Evolutionary conservation across 2,329 filamentous ascomycete genomes (phyloP).

Genomic region (Albifimbria verrucaria): DNA sequence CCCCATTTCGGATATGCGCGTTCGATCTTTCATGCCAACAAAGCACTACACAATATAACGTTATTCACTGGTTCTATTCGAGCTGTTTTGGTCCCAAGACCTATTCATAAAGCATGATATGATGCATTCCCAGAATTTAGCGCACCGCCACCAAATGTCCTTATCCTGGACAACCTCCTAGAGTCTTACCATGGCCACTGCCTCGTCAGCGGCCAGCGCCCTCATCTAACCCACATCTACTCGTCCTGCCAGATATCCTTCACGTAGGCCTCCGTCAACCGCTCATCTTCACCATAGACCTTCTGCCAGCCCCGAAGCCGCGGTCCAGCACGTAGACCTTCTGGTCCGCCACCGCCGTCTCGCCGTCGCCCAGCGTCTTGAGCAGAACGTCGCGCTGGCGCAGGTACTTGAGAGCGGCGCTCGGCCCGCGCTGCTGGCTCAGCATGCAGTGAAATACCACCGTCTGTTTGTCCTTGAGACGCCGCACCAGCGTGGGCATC

Average conservation of each 20-base stretch:
- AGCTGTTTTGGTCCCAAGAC: no score
- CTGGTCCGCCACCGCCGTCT: conserved; percentile 45
- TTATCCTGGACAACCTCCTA: no score
- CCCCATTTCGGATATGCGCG: no score
- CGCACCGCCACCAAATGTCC: no score
- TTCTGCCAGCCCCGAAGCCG: conserved; percentile 91
- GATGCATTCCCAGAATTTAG: no score
- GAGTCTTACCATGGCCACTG: neutral
- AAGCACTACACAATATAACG: no score
- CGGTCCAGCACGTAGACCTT: conserved; percentile 77
- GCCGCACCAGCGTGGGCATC: conserved; percentile 79
- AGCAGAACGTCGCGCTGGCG: conserved; percentile 60
- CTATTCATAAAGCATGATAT: no score
- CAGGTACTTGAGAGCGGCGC: conserved; percentile 76
- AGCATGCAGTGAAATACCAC: conserved; percentile 95
- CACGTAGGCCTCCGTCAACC: conserved; percentile 78
- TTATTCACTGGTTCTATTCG: no score
- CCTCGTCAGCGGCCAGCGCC: neutral
- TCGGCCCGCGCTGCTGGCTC: conserved; percentile 85
- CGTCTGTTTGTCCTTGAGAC: conserved; percentile 70
- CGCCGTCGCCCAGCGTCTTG: conserved; percentile 23
- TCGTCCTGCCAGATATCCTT: conserved; percentile 79
- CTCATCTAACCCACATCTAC: conserved; percentile 16
- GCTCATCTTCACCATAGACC: conserved; percentile 70
- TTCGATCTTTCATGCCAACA: no score